Base-by-base conservation (phyloP, 2,329 filamentous ascomycete genomes). In the Xylaria sp. region DNA sequence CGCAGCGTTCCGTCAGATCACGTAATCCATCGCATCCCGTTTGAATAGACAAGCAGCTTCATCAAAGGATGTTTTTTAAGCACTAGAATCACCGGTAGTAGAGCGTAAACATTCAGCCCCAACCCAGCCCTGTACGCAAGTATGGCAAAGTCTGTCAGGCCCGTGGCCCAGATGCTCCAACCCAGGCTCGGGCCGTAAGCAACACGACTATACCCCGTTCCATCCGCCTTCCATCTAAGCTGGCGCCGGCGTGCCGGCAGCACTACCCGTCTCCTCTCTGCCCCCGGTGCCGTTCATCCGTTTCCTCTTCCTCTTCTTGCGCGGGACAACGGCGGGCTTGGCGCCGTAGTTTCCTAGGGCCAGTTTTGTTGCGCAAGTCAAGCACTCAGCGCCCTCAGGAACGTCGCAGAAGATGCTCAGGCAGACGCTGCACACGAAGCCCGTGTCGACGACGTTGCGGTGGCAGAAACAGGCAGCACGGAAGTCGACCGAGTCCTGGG, bases 391-490 rank as follows among this genome's bases (percentile, higher is more conserved):
- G 53, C 86, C 85, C 3, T 77, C 76, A 1, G 85, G 85, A 1
- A 83, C 75, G 70, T 86, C 81, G 78, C 93, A 97, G 75, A 96
- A 97, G 70, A 96, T 99, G 76, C 92, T 96, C 44, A 99, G 81
- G 73, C 95, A 99, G 69, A 99, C 93, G 63, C 92, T 96, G 80
- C 95, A 99, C 37, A 99, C 94, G 74, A 92, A 99, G 8, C 93
- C 95, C 1, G 93, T 87, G 76, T 97, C 92, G 43, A 99, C 90
- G 19, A 98, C 92, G 35, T 87, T 87, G 52, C 94, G 85, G 78
- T 99, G 95, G 75, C 95, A 99, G 79, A 99, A 99, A 75, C 95
- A 99, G 3, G 95, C 95, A n/a, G 96, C 94, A 43, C 95, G 87
- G 75, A 99, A 99, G 78, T 99, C 96, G 43, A 99, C 93, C 44